A percentile compares a stretch with the other conserved stretches of the same genome.
These are phyloP conservation scores for Neofusicoccum laricinum DNA, from an alignment of 2,329 filamentous ascomycete species.

Conservation along the genomic window DNA sequence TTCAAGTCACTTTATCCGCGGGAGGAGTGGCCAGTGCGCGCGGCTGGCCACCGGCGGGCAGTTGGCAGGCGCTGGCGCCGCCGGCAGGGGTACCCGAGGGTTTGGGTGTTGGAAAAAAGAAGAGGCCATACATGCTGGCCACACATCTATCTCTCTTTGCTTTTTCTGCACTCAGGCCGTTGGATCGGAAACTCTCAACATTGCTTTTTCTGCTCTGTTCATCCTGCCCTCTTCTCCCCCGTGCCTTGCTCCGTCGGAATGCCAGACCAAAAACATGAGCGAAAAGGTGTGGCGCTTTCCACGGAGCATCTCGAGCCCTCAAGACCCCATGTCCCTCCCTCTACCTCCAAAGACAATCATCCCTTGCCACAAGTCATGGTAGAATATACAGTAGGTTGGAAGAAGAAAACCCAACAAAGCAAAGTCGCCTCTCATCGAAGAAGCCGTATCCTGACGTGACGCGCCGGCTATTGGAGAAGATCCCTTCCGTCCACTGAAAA, in stretches of 20 bases:
- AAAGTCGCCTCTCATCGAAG: neutral
- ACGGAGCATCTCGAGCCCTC: neutral
- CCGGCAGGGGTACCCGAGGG: neutral
- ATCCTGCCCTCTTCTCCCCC: neutral
- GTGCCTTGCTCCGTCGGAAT: neutral
- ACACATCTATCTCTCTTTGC: neutral
- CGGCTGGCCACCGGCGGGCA: neutral
- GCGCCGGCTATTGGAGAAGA: neutral
- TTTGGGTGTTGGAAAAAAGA: neutral
- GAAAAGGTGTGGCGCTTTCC: neutral
- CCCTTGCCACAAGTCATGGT: neutral
- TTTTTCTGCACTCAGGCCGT: neutral
- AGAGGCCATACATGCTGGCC: neutral
- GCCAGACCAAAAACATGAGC: neutral
- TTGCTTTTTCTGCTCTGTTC: neutral
- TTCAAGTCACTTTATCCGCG: neutral
- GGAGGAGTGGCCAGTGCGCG: too few species aligned
- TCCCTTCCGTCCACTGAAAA: neutral
- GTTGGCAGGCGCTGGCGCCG: neutral
- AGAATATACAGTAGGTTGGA: neutral
- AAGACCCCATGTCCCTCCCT: neutral
- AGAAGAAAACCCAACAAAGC: neutral
- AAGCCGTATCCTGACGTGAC: neutral
- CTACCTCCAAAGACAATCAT: neutral
- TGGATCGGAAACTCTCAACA: neutral